Conservation (phyloP, 257 asterid genomes). For the Perilla frutescens region DNA sequence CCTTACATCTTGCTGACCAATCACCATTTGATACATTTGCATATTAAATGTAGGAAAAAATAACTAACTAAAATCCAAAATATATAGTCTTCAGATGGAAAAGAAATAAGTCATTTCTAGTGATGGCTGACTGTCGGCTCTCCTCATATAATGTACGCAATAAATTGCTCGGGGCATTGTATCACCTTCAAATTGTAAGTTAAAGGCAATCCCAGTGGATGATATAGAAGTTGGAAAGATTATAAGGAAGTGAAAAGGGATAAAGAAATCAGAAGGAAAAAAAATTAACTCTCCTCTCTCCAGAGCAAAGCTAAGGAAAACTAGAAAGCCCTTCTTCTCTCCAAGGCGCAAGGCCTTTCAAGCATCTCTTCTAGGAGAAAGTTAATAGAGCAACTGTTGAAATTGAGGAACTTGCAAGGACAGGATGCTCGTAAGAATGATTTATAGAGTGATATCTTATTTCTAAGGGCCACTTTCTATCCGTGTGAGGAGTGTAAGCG, state of each 20-base stretch:
- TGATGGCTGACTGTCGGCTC: background rate
- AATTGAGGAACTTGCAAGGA: too few species aligned
- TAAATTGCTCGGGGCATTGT: background rate
- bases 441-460: too few species aligned
- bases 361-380: too few species aligned
- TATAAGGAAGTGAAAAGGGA: background rate
- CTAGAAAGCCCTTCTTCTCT: too few species aligned
- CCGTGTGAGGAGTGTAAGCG: too few species aligned
- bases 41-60: background rate
- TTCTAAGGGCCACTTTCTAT: too few species aligned
- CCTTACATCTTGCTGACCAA: too few species aligned
- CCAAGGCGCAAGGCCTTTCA: too few species aligned
- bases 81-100: background rate
- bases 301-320: slow-evolving; percentile 7
- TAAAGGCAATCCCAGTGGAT: background rate
- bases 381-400: too few species aligned
- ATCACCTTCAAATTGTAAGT: background rate
- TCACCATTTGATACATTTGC: too few species aligned
- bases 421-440: too few species aligned
- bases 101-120: slow-evolving; percentile 16
- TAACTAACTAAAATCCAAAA: background rate
- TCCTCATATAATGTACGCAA: background rate
- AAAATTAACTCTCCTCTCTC: background rate
- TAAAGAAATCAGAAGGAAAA: slow-evolving; percentile 4
- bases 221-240: background rate